Base-by-base conservation (phyloP, 1,284 basidiomycete genomes). In the Cryptococcus sp. region DNA sequence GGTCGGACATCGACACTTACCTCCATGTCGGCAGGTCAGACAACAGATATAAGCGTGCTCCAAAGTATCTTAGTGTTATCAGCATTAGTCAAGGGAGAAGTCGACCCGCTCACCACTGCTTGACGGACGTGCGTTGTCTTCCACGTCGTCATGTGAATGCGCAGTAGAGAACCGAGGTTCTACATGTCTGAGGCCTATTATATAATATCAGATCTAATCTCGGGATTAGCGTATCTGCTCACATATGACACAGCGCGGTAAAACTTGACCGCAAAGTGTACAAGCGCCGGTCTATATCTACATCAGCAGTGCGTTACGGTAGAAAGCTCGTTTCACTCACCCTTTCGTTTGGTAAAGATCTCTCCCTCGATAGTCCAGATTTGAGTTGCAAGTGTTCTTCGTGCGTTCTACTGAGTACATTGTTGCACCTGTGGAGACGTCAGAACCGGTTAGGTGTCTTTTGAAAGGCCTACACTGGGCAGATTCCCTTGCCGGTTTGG, bases 1-100 rank as follows among this genome's bases (percentile, higher is more conserved):
- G 32, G 44, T 42, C 13, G 37, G 33, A 35, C 6, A 5, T 38
- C 7, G 14, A 14, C 1, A 60, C 68, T 56, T 38, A 70, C 71
- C 75, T 30, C 76, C 76, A 57, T 77, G 76, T 50, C 74, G 61
- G 57, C 76, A 77, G 2, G 73, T 73, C 58, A 74, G 65, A 57
- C 76, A 77, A 35, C 66, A 72, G 38, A 76, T 70, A 47, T 75
- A 73, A 1, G 73, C 72, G 32, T 62, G 58, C 34, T 74, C 73
- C 32, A 75, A 64, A 3, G 65, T 71, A 48, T 73, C 71, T 58
- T 41, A 34, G 31, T 38, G n/a, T 34, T 46, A 33, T 45, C 42
- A 44, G 32, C 38, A 45, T 45, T 31, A 8, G 44, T 46, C 44
- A 13, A 8, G 10, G 13, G 44, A 46, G 10, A 46, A 46, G n/a